Percentiles rank a stretch among this genome's conserved stretches.
Evolutionary conservation across 257 asterid genomes (phyloP).

Genomic region (Cruciata laevipes): DNA sequence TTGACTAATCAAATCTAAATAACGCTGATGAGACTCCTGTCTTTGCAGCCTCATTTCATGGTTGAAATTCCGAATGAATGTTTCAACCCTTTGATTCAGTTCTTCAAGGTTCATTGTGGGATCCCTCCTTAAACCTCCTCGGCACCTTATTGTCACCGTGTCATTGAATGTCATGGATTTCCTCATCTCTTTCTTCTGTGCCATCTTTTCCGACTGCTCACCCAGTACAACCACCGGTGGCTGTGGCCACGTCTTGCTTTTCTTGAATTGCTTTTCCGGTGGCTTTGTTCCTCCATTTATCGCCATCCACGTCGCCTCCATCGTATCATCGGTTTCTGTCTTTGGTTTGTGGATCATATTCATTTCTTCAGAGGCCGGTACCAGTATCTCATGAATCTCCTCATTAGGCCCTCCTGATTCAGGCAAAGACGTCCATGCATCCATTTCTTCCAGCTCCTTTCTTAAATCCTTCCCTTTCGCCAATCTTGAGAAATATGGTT

Average conservation of each 20-base stretch:
- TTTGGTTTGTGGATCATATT: background rate
- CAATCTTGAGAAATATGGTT: background rate
- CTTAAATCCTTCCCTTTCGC: background rate
- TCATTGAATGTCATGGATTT: constrained; percentile 55
- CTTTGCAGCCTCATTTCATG: constrained; percentile 45
- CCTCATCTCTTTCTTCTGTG: constrained; percentile 36
- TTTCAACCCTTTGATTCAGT: constrained; percentile 44
- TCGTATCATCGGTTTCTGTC: constrained; percentile 28
- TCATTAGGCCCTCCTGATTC: background rate
- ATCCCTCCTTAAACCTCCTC: constrained; percentile 52
- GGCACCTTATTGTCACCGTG: constrained; percentile 28
- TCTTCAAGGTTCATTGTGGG: constrained; percentile 42
- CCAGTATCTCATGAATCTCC: background rate
- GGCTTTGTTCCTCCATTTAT: constrained; percentile 29
- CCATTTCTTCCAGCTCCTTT: background rate
- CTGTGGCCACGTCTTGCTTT: constrained; percentile 41
- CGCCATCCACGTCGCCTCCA: constrained; percentile 63
- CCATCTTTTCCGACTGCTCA: constrained; percentile 1
- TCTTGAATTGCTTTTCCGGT: constrained; percentile 24
- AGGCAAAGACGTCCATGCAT: background rate
- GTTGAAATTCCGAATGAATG: constrained; percentile 49
- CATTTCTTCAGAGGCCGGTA: background rate
- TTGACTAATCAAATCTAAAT: constrained; percentile 31
- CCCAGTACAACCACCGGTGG: background rate
- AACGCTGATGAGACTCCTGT: constrained; percentile 52